Evolutionary conservation across 108 stramenopile species (phyloP), one percentile per base, ranked within the genome.

Genomic region (Skeletonema grethae): DNA sequence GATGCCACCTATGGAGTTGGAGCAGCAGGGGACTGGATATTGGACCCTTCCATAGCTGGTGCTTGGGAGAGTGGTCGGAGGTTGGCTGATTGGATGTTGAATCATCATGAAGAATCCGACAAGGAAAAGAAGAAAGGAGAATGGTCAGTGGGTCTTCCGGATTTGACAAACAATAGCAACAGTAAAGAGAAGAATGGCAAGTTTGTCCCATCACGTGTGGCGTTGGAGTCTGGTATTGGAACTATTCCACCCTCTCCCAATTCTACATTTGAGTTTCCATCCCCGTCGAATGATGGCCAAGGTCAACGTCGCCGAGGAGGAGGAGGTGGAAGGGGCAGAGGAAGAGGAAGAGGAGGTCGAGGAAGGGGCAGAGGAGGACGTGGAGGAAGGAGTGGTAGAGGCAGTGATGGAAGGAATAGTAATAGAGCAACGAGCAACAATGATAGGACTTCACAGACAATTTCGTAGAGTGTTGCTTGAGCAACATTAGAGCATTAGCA

Each of bases 1-100:
- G 93, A 95, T 74, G 63, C 75, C 20, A 29, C 67, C 28, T 76
- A 72, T 65, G 58, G 78, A 34, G 90, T 92, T 28, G 90, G 90
- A 15, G 89, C 87, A n/a, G 88, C 86, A 29, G 93, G 93, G 6
- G 93, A 95, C 69, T 95, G 93, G 93, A 78, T 95, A 39, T 29
- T 92, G 62, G 89, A 91, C 63, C 70, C 93, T 4, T 87, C 86
- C 28, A 80, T 94, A 65, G 89, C 82, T 5, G 93, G 93, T 39
- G 90, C 93, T 18, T 94, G 89, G 89, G 87, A 85, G 56, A 91
- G 90, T 72, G 93, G 93, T n/a, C 65, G 81, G 31, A 73, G 81
- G 45, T 57, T 94, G 70, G 93, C 87, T 7, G 34, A 76, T 16
- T 88, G 78, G 62, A 58, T 92, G 15, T 50, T 63, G 36, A 11